Base-by-base conservation (phyloP, 1,284 basidiomycete genomes). In the Sanghuangporus weigelae region DNA sequence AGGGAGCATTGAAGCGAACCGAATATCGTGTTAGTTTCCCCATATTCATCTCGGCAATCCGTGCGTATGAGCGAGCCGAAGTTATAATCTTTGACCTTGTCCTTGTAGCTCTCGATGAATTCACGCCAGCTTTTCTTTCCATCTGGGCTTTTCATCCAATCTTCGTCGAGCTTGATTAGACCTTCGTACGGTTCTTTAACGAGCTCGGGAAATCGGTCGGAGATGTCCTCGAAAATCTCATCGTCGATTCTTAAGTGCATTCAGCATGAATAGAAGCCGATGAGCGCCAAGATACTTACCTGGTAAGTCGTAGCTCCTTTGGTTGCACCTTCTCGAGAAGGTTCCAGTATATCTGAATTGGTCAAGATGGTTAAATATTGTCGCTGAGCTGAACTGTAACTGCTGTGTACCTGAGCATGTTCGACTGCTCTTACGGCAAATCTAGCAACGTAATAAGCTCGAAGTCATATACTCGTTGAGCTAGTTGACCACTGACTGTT, bases 361-460 rank as follows among this genome's bases (percentile, higher is more conserved):
- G 14, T 26, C 44, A 14, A 23, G 14, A 7, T 16, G 42, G 19
- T 55, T 21, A 46, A 21, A 31, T 44, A 26, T 40, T 14, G 8
- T 8, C 11, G 11, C 12, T 31, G n/a, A 23, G 49, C 10, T 26
- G 12, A 31, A 6, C 14, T 31, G 31, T 14, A 46, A 35, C 7
- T 19, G 16, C 10, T 46, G 3, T 79, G 67, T 64, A 92, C 94
- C 81, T 96, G 93, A 62, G 95, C 92, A 70, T 97, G 94, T 74
- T 97, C 95, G 65, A 98, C 95, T 40, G 95, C 95, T 77, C 92
- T 95, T 60, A 99, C 96, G 31, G 96, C 96, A 73, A 96, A 97
- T 75, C 91, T 92, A n/a, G 54, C 35, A 21, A 39, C 8, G 11
- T 21, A 19, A 7, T 12, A 57, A 10, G 23, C 23, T 19, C 40